A percentile compares a stretch with the other conserved stretches of the same genome.
These are phyloP conservation scores for Picea abies DNA, from an alignment of 83 land plant species.

Conservation along the genomic window DNA sequence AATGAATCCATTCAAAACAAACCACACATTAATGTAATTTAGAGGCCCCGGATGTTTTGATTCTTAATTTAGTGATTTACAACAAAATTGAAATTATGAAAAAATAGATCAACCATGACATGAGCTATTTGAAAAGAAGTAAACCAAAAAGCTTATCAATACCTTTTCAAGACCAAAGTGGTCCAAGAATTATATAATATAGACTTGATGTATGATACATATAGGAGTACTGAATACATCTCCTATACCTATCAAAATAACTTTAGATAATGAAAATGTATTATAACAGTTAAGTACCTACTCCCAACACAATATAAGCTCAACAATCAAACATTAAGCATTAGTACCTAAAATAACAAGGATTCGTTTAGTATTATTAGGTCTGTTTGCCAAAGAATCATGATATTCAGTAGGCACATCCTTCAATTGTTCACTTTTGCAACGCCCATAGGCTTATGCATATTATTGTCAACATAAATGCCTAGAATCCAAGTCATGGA, in stretches of 20 bases:
- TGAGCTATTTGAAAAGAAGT: not conserved
- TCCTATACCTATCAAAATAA: not conserved
- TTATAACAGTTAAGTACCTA: not conserved
- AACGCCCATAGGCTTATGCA: too few species aligned
- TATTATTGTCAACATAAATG: too few species aligned
- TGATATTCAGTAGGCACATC: too few species aligned
- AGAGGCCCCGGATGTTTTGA: not conserved
- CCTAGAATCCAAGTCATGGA: too few species aligned
- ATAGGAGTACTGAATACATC: not conserved
- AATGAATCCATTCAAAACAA: not conserved
- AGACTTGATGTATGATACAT: not conserved
- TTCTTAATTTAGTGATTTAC: not conserved
- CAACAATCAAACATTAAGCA: not conserved
- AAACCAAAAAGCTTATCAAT: not conserved
- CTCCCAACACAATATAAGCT: not conserved
- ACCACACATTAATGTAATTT: not conserved
- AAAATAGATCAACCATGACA: not conserved
- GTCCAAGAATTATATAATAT: not conserved
- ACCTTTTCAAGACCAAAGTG: not conserved
- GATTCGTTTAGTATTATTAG: not conserved
- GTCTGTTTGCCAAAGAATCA: too few species aligned
- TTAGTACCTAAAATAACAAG: not conserved
- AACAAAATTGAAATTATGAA: not conserved
- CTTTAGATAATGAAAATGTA: not conserved
- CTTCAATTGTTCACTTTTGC: too few species aligned